phyloP scores from a whole-genome alignment of 768 basidiomycete species.

The Leucocoprinus birnbaumii region DNA sequence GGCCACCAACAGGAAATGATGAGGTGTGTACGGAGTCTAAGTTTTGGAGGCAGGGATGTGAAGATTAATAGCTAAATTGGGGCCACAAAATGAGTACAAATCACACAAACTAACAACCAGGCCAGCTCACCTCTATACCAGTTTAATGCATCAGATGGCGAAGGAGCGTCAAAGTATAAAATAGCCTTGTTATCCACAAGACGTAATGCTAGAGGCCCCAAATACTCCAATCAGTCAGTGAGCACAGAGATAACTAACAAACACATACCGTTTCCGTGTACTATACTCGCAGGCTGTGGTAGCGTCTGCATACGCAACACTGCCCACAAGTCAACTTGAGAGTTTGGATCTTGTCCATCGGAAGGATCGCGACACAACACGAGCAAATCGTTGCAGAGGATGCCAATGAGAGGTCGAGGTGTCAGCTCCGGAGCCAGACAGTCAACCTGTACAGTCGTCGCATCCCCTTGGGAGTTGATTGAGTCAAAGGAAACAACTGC shows the following conservation, averaged over 20 bases:
- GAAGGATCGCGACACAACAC: slow-evolving; percentile 89
- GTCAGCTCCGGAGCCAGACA: slow-evolving; percentile 86
- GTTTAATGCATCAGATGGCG: slow-evolving; percentile 80
- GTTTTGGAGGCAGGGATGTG: slow-evolving; percentile 83
- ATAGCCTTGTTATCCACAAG: slow-evolving; percentile 92
- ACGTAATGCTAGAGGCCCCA: slow-evolving; percentile 56
- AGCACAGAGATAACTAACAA: background rate
- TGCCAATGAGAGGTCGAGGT: slow-evolving; percentile 72
- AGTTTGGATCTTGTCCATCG: slow-evolving; percentile 71
- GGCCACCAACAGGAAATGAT: background rate
- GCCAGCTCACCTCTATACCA: slow-evolving; percentile 79
- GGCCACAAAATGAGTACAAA: background rate
- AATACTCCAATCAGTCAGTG: slow-evolving; percentile 3
- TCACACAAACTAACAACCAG: background rate
- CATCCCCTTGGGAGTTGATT: slow-evolving; percentile 71
- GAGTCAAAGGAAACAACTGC: slow-evolving; percentile 79
- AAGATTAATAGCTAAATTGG: slow-evolving; percentile 72
- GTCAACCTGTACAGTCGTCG: slow-evolving; percentile 84
- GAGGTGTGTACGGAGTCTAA: slow-evolving; percentile 30
- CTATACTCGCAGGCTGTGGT: slow-evolving; percentile 86
- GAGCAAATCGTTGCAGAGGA: slow-evolving; percentile 90
- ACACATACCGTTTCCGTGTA: slow-evolving; percentile 73
- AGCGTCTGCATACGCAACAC: slow-evolving; percentile 94
- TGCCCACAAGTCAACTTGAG: slow-evolving; percentile 90
- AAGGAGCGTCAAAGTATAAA: slow-evolving; percentile 83